phyloP scores from a whole-genome alignment of 768 basidiomycete species.

The Calocybe gangraenosa region DNA sequence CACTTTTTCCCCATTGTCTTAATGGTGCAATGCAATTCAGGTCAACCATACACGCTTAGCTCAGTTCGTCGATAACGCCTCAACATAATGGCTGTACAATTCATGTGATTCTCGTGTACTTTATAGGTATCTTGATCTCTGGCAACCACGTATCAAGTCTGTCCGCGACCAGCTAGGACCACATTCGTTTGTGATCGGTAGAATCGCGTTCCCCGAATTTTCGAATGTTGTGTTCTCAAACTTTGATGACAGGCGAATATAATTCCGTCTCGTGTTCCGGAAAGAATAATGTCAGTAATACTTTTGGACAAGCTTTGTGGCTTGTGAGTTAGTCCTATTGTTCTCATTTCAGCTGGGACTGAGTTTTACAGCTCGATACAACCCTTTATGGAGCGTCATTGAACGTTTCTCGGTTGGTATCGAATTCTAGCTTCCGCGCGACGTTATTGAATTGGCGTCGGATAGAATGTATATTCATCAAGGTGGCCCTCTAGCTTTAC shows the following conservation, averaged over 20 bases:
- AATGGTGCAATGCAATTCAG: constrained; percentile 18
- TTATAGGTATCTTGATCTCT: constrained; percentile 48
- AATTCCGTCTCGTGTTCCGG: constrained; percentile 55
- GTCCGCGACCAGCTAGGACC: constrained; percentile 44
- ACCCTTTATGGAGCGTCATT: constrained; percentile 45
- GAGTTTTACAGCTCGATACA: constrained; percentile 33
- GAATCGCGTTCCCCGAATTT: neutral
- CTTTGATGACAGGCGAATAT: constrained; percentile 38
- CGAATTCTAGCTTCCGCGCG: neutral
- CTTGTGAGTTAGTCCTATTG: constrained; percentile 23
- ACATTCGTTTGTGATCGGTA: constrained; percentile 46
- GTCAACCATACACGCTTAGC: constrained; percentile 51
- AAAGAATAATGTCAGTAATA: constrained; percentile 44
- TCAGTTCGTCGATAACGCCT: constrained; percentile 29
- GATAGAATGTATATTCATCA: constrained; percentile 49
- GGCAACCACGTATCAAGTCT: constrained; percentile 47
- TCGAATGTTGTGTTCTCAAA: neutral
- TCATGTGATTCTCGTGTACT: neutral
- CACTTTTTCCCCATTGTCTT: neutral
- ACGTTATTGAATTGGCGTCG: neutral
- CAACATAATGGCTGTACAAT: neutral
- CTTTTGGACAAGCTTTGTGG: constrained; percentile 54
- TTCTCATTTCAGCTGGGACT: neutral
- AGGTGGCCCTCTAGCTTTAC: constrained; percentile 48
- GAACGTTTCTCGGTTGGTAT: constrained; percentile 42